Conservation (phyloP, 1,284 basidiomycete genomes). For the Trametes pubescens region DNA sequence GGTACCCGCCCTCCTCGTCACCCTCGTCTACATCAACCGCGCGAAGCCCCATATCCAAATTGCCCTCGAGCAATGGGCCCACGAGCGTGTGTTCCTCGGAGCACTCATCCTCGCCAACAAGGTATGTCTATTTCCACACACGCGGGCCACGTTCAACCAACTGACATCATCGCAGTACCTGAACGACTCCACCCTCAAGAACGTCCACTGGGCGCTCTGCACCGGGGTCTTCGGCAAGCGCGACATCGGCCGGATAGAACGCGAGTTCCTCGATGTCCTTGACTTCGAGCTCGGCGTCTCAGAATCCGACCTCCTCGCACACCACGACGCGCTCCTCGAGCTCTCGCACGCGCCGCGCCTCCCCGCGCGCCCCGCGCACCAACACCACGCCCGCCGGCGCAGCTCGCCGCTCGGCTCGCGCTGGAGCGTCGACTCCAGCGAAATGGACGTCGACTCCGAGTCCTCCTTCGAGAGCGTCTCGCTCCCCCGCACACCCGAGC, state of each 20-base stretch:
- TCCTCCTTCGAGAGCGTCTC: constrained; percentile 38
- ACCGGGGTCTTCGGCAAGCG: constrained; percentile 82
- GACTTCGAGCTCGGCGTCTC: constrained; percentile 71
- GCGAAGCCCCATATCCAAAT: constrained; percentile 78
- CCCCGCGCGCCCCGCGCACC: constrained; percentile 32
- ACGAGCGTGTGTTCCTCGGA: constrained; percentile 78
- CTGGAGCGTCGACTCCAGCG: constrained; percentile 40
- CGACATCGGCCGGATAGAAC: constrained; percentile 78
- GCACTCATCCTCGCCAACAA: constrained; percentile 77
- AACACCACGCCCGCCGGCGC: constrained; percentile 30
- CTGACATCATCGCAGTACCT: constrained; percentile 58
- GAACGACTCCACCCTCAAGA: constrained; percentile 80
- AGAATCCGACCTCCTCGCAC: constrained; percentile 69
- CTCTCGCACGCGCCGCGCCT: constrained; percentile 37
- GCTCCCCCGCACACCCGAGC: constrained; percentile 39
- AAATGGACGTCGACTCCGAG: constrained; percentile 39
- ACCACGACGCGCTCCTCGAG: constrained; percentile 63
- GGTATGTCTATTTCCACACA: constrained; percentile 50
- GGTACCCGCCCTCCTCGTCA: constrained; percentile 65
- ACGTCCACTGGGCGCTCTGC: constrained; percentile 80
- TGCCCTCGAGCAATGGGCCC: constrained; percentile 80
- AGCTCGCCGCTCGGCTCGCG: constrained; percentile 35
- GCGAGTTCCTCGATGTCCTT: constrained; percentile 79
- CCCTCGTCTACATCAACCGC: constrained; percentile 75
- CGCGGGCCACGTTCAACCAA: constrained; percentile 19